A percentile compares a stretch with the other conserved stretches of the same genome.
Evolutionary conservation across 192 early-diverging fungal genomes (phyloP).

Genomic region (Coemansia sp.): DNA sequence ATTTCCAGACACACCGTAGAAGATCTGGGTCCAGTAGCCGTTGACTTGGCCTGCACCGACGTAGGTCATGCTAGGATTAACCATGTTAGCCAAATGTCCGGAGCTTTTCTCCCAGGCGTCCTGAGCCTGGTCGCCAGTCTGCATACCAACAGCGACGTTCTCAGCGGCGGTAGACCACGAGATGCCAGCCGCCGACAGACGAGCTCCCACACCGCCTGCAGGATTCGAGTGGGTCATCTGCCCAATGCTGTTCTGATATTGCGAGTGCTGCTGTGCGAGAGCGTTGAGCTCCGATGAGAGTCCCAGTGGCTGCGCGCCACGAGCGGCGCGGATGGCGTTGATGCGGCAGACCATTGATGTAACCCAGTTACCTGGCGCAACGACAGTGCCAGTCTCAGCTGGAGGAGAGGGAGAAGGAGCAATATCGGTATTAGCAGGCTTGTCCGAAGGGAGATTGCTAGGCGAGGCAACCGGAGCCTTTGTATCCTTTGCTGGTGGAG

Average conservation of each 20-base stretch:
- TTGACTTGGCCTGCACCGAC: conserved; percentile 48
- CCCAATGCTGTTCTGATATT: conserved; percentile 43
- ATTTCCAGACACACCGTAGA: conserved; percentile 23
- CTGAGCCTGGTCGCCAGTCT: conserved; percentile 36
- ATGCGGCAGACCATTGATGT: conserved; percentile 45
- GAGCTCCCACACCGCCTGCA: conserved; percentile 36
- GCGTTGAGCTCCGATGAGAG: conserved; percentile 25
- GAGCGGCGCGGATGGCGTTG: conserved; percentile 35
- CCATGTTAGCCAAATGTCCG: conserved; percentile 55
- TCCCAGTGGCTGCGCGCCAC: conserved; percentile 28
- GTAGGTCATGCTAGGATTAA: conserved; percentile 38
- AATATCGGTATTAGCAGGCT: background rate
- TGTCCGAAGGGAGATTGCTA: background rate
- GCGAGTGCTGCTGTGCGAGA: conserved; percentile 44
- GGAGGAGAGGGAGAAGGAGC: conserved; percentile 7
- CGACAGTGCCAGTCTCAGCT: conserved; percentile 12
- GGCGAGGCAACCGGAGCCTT: background rate
- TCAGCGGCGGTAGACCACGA: conserved; percentile 42
- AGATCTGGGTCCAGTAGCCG: conserved; percentile 56
- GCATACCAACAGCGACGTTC: conserved; percentile 53
- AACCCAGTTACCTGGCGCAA: conserved; percentile 23
- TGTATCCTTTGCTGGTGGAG: background rate
- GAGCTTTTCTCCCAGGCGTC: conserved; percentile 49
- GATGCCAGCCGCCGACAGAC: conserved; percentile 25
- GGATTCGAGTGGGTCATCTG: conserved; percentile 54